Evolutionary conservation across 2,329 filamentous ascomycete genomes (phyloP).

Genomic region (Pseudogymnoascus sp.): DNA sequence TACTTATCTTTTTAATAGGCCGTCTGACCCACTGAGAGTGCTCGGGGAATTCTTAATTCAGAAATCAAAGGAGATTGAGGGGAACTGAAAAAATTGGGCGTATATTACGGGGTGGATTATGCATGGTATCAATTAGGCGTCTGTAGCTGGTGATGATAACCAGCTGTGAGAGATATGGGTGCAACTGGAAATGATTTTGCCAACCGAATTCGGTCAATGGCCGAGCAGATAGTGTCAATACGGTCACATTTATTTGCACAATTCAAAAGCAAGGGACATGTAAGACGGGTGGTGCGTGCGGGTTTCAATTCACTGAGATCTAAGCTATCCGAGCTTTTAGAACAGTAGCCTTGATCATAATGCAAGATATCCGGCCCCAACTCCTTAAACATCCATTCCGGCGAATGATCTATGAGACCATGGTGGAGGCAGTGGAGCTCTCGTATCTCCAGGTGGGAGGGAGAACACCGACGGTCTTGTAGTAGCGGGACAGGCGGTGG

Average conservation of each 20-base stretch:
- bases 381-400: conserved; percentile 22
- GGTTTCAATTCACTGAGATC: conserved; percentile 9
- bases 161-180: not conserved
- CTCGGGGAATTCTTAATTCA: conserved; percentile 65
- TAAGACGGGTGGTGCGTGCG: conserved; percentile 7
- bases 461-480: conserved; percentile 85
- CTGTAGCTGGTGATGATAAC: not conserved
- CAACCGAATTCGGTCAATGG: conserved; percentile 8
- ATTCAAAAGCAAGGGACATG: not conserved
- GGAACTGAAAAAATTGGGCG: conserved; percentile 15
- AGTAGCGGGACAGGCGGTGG: conserved; percentile 98
- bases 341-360: conserved; percentile 17
- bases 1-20: conserved; percentile 35
- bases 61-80: conserved; percentile 58
- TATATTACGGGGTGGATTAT: not conserved
- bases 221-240: not conserved
- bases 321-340: conserved; percentile 9
- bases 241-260: not conserved
- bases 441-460: conserved; percentile 99
- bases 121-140: not conserved
- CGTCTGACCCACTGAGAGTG: conserved; percentile 59
- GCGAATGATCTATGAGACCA: conserved; percentile 67
- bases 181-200: not conserved
- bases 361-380: conserved; percentile 26
- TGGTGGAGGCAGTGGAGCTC: conserved; percentile 89